phyloP scores from a whole-genome alignment of 257 asterid species.

The Plectranthus barbatus region DNA sequence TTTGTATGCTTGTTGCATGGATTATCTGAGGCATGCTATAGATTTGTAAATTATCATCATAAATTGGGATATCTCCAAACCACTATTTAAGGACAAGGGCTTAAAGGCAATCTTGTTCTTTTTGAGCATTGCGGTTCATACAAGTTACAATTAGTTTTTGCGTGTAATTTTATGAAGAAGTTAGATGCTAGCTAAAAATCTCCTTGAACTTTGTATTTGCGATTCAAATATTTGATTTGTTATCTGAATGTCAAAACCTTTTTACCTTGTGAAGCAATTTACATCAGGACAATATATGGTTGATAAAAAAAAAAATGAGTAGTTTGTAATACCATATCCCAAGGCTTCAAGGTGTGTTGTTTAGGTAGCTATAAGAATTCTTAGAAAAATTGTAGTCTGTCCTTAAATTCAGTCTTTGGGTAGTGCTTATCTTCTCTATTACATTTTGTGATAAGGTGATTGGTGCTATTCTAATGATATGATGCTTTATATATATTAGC shows the following conservation, averaged over 20 bases:
- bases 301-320: too few species aligned
- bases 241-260: background rate
- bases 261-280: background rate
- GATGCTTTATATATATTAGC: slow-evolving; percentile 10
- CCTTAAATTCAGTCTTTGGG: background rate
- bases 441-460: background rate
- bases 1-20: slow-evolving; percentile 9
- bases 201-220: background rate
- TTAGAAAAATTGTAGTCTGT: background rate
- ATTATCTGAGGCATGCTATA: background rate
- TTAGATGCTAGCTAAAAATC: background rate
- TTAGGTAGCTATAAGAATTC: background rate
- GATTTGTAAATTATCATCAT: background rate
- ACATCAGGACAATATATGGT: background rate
- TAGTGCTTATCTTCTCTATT: background rate
- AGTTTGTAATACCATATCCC: background rate
- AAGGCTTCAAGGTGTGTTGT: background rate
- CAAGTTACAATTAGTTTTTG: too few species aligned
- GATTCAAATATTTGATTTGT: background rate
- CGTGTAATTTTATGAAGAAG: background rate
- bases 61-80: background rate
- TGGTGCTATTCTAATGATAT: background rate
- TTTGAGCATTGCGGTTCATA: too few species aligned
- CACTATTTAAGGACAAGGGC: too few species aligned
- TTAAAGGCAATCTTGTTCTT: background rate